These are phyloP conservation scores for Spizellomyces sp. DNA, from an alignment of 192 early-diverging fungal genomes.

Conservation along the genomic window DNA sequence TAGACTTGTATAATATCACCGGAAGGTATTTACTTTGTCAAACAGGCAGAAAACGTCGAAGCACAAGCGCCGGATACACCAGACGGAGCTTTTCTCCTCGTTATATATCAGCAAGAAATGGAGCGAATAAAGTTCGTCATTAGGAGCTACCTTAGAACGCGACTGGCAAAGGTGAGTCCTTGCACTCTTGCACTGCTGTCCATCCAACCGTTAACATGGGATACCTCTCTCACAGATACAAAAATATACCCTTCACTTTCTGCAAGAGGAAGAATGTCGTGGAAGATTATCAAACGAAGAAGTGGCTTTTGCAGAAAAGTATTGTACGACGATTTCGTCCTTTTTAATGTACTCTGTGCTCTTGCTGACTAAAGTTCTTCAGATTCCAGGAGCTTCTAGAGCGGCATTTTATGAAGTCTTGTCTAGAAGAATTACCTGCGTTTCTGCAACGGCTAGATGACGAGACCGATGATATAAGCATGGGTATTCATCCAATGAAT, in stretches of 20 bases:
- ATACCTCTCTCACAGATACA: conserved; percentile 55
- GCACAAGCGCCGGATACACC: conserved; percentile 22
- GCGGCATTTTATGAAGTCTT: conserved; percentile 49
- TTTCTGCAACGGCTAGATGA: conserved; percentile 57
- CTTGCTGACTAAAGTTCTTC: background rate
- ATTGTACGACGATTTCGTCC: background rate
- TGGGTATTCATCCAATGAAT: conserved; percentile 14
- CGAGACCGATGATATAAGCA: conserved; percentile 28
- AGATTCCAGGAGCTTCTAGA: conserved; percentile 59
- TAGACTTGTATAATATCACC: background rate
- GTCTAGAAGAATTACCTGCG: conserved; percentile 49
- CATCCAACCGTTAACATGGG: background rate
- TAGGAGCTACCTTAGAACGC: conserved; percentile 62
- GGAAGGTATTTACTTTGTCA: background rate
- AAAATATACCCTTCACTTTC: conserved; percentile 45
- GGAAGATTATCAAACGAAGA: conserved; percentile 54
- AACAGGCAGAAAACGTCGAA: conserved; percentile 17
- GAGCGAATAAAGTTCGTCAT: conserved; percentile 70
- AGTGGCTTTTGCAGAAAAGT: conserved; percentile 37
- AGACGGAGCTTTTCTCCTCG: conserved; percentile 52
- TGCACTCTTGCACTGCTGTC: no score
- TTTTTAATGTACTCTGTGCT: background rate
- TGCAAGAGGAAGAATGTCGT: conserved; percentile 38
- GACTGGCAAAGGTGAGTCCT: conserved; percentile 58
- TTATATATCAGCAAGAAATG: conserved; percentile 67